Evolutionary conservation across 2,329 filamentous ascomycete species (phyloP).

Genomic region (Byssochlamys sp.): DNA sequence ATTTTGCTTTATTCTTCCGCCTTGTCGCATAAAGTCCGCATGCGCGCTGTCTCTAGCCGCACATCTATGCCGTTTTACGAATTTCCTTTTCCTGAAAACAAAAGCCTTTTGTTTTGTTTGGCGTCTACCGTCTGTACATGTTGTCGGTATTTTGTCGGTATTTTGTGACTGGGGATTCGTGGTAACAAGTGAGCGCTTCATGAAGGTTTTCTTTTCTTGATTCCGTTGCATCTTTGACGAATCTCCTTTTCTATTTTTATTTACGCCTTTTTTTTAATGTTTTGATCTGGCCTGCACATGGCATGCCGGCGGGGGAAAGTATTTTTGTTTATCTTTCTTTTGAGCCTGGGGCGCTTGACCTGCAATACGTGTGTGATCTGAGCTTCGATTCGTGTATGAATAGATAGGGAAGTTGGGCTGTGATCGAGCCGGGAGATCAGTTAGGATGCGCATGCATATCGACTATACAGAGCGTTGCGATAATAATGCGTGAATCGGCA

Average conservation of each 20-base stretch:
- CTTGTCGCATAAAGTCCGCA: neutral
- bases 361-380: conserved; percentile 1
- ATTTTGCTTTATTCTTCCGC: conserved; percentile 1
- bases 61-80: conserved; percentile 11
- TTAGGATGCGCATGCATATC: neutral
- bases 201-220: neutral
- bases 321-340: neutral
- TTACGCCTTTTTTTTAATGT: neutral
- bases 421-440: neutral
- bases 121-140: neutral
- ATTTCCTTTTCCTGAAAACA: conserved; percentile 10
- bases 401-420: neutral
- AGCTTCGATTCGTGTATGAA: neutral
- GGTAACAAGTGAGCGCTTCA: conserved; percentile 4
- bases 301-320: neutral
- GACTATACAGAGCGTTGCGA: neutral
- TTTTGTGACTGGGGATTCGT: neutral
- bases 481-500: neutral
- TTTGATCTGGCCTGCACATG: neutral
- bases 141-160: neutral
- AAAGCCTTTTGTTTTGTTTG: conserved; percentile 2
- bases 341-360: neutral
- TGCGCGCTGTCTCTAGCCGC: conserved; percentile 2
- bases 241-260: neutral
- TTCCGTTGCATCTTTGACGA: conserved; percentile 3